Percentiles rank a stretch among this genome's conserved stretches.
These are phyloP conservation scores for Gautieria morchelliformis DNA, from an alignment of 768 basidiomycete species.

Conservation along the genomic window DNA sequence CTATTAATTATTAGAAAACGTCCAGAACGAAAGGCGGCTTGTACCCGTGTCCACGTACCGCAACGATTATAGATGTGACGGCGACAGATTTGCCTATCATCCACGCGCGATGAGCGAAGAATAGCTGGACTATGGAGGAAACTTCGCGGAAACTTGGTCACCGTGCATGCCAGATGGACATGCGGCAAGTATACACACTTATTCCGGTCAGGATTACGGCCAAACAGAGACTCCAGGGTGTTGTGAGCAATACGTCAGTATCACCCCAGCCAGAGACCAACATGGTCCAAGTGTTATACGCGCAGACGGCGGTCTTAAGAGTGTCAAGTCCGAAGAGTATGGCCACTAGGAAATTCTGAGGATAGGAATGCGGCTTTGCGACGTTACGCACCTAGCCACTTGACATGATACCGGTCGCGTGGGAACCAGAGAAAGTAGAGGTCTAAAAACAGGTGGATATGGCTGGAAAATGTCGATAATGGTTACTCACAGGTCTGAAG, in stretches of 20 bases:
- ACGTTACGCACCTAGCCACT: not conserved
- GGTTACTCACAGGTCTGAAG: constrained; percentile 2
- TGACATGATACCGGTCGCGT: not conserved
- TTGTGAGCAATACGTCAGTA: constrained; percentile 9
- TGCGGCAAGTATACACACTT: constrained; percentile 9
- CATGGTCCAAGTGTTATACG: constrained; percentile 15
- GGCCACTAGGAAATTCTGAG: not conserved
- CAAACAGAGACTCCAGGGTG: constrained; percentile 11
- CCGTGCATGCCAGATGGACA: not conserved
- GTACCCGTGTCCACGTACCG: not conserved
- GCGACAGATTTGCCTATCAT: not conserved
- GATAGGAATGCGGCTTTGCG: not conserved
- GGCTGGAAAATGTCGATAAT: not conserved
- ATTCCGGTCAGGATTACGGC: constrained; percentile 14
- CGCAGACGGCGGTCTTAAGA: constrained; percentile 15
- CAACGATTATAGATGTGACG: not conserved
- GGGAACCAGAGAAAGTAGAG: constrained; percentile 1
- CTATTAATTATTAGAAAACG: constrained; percentile 5
- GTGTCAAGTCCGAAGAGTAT: constrained; percentile 13
- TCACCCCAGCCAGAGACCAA: constrained; percentile 17
- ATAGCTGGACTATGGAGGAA: constrained; percentile 14
- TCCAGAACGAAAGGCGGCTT: too few species aligned
- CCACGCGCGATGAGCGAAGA: constrained; percentile 16
- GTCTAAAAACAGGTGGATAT: not conserved
- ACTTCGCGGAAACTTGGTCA: constrained; percentile 3